phyloP scores from a whole-genome alignment of 305 asterid species.

The Withania somnifera region DNA sequence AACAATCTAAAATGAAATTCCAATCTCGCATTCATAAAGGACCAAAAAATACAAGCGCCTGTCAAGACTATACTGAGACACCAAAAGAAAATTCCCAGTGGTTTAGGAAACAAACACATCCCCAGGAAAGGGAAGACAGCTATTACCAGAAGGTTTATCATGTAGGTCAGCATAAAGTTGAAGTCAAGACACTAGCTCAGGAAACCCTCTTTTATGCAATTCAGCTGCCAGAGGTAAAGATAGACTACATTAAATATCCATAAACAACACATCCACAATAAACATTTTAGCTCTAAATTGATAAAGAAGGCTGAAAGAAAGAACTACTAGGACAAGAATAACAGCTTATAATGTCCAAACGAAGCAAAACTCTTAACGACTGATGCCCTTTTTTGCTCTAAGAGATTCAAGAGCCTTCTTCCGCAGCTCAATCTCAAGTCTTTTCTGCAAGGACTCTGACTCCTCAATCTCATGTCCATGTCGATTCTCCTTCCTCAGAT shows the following conservation, averaged over 20 bases:
- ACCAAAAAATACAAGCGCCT: neutral
- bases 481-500: constrained; percentile 23
- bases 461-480: constrained; percentile 28
- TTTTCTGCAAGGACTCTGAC: constrained; percentile 53
- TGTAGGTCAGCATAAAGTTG: constrained; percentile 79
- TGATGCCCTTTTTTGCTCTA: constrained; percentile 70
- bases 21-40: neutral
- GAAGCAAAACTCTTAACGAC: constrained; percentile 31
- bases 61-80: constrained; percentile 6
- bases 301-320: constrained; percentile 17
- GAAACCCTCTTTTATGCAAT: constrained; percentile 71
- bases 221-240: constrained; percentile 92
- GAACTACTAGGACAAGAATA: constrained; percentile 15
- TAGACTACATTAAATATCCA: constrained; percentile 53
- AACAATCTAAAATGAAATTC: constrained; percentile 4
- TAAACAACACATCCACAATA: constrained; percentile 42
- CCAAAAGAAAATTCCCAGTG: constrained; percentile 12
- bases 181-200: constrained; percentile 80
- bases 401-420: constrained; percentile 95
- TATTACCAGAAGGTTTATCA: constrained; percentile 68
- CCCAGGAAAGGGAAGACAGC: constrained; percentile 41
- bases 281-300: constrained; percentile 29
- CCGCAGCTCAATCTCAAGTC: constrained; percentile 89
- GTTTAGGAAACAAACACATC: constrained; percentile 16
- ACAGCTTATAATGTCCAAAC: constrained; percentile 22